Conservation (phyloP, 2,329 filamentous ascomycete species). For the Neonectria faginata region DNA sequence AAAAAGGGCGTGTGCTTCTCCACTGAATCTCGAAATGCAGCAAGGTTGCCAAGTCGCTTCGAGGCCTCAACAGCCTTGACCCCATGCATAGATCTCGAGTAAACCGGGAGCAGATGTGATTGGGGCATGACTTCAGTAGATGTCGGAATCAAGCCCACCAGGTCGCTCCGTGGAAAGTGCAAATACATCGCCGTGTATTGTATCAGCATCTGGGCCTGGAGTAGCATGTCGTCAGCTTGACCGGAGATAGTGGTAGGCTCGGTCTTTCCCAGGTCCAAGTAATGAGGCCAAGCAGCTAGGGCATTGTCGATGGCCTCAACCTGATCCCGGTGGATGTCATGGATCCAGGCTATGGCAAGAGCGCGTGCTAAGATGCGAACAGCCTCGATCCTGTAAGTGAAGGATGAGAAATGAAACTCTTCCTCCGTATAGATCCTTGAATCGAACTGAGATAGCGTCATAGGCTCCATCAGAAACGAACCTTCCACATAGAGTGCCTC, state of each 20-base stretch:
- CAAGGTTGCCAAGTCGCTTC: slow-evolving; percentile 36
- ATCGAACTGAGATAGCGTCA: slow-evolving; percentile 36
- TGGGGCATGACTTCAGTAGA: slow-evolving; percentile 14
- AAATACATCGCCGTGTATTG: slow-evolving; percentile 37
- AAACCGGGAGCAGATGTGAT: slow-evolving; percentile 21
- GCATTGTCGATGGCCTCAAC: slow-evolving; percentile 39
- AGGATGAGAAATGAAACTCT: slow-evolving; percentile 37
- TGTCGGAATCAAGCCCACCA: slow-evolving; percentile 1
- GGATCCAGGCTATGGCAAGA: slow-evolving; percentile 28
- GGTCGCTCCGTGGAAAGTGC: slow-evolving; percentile 35
- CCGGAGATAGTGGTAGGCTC: slow-evolving; percentile 38
- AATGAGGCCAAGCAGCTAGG: slow-evolving; percentile 39
- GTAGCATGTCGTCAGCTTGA: slow-evolving; percentile 42
- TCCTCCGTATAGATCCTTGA: slow-evolving; percentile 26
- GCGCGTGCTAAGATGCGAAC: slow-evolving; percentile 35
- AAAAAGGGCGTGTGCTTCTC: slow-evolving; percentile 40
- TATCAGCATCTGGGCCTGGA: slow-evolving; percentile 39
- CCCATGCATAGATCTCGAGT: slow-evolving; percentile 32
- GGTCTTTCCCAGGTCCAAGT: slow-evolving; percentile 29
- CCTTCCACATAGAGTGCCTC: slow-evolving; percentile 30
- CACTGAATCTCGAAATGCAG: slow-evolving; percentile 35
- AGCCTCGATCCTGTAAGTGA: slow-evolving; percentile 42
- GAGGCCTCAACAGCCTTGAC: slow-evolving; percentile 43
- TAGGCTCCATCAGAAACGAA: slow-evolving; percentile 21
- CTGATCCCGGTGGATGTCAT: slow-evolving; percentile 34